These are phyloP conservation scores for Westerdykella aurantiaca DNA, from an alignment of 2,329 filamentous ascomycete species.

Conservation along the genomic window DNA sequence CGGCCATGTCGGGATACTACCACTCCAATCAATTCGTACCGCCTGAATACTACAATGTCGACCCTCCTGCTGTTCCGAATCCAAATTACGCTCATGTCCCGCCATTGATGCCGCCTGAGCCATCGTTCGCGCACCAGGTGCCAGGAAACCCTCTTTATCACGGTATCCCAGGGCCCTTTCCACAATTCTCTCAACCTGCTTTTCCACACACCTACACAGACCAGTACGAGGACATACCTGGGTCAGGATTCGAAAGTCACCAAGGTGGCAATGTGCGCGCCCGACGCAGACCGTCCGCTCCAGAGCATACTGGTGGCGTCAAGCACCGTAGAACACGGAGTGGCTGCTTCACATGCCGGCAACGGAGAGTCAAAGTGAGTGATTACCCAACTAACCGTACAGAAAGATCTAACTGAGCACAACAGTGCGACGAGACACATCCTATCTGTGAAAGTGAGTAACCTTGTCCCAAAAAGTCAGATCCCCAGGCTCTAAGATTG, in stretches of 20 bases:
- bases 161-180: slow-evolving; percentile 23
- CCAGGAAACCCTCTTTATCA: slow-evolving; percentile 31
- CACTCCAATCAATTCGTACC: slow-evolving; percentile 27
- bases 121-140: slow-evolving; percentile 22
- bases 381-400: slow-evolving; percentile 1
- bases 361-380: slow-evolving; percentile 70
- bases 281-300: slow-evolving; percentile 23
- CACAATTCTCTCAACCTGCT: slow-evolving; percentile 27
- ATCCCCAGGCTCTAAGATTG: slow-evolving; percentile 11
- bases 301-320: slow-evolving; percentile 57
- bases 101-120: slow-evolving; percentile 26
- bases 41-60: slow-evolving; percentile 33
- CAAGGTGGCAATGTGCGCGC: slow-evolving; percentile 15
- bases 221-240: slow-evolving; percentile 32
- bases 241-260: neutral
- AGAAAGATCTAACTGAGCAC: slow-evolving; percentile 3
- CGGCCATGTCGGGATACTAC: slow-evolving; percentile 36
- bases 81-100: slow-evolving; percentile 21
- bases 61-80: slow-evolving; percentile 23
- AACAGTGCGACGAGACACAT: slow-evolving; percentile 80
- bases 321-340: slow-evolving; percentile 92
- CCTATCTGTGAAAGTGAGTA: slow-evolving; percentile 72
- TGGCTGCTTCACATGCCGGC: slow-evolving; percentile 88
- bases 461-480: slow-evolving; percentile 3
- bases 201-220: slow-evolving; percentile 31